Conservation (phyloP, 2,329 filamentous ascomycete genomes). For the Onygenales sp. region DNA sequence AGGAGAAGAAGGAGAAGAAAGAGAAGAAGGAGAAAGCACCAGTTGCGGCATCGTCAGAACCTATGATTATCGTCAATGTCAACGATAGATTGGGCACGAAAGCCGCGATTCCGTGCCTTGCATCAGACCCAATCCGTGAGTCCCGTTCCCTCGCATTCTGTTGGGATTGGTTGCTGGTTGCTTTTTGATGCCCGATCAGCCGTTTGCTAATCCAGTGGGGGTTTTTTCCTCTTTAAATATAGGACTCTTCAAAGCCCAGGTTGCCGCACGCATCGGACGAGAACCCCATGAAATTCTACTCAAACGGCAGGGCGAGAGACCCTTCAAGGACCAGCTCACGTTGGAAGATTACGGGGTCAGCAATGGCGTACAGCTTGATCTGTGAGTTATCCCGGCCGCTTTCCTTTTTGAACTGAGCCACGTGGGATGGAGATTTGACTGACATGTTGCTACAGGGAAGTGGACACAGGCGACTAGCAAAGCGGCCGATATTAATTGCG, state of each 20-base stretch:
- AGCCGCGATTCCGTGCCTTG: slow-evolving; percentile 80
- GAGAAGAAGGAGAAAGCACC: slow-evolving; percentile 23
- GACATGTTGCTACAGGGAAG: slow-evolving; percentile 27
- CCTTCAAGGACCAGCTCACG: slow-evolving; percentile 84
- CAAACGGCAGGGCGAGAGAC: slow-evolving; percentile 82
- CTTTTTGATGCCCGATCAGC: neutral
- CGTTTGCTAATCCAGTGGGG: slow-evolving; percentile 5
- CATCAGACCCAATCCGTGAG: slow-evolving; percentile 65
- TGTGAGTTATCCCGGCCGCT: slow-evolving; percentile 23
- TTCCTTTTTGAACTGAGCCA: neutral
- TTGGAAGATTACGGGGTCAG: slow-evolving; percentile 90
- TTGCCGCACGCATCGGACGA: slow-evolving; percentile 78
- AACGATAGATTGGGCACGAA: slow-evolving; percentile 97
- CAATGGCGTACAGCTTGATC: slow-evolving; percentile 61
- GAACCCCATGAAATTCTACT: slow-evolving; percentile 86
- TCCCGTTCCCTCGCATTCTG: slow-evolving; percentile 6
- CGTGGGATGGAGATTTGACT: slow-evolving; percentile 12
- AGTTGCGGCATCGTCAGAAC: slow-evolving; percentile 45
- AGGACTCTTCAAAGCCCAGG: slow-evolving; percentile 79
- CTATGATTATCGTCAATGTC: slow-evolving; percentile 89
- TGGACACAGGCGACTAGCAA: slow-evolving; percentile 37
- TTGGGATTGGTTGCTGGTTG: neutral
- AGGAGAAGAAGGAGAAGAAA: slow-evolving; percentile 34
- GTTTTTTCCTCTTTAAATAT: slow-evolving; percentile 3
- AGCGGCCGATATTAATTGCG: neutral